A percentile compares a stretch with the other conserved stretches of the same genome.
phyloP scores from a whole-genome alignment of 148 eudicot species.

The Camellia sinensis region DNA sequence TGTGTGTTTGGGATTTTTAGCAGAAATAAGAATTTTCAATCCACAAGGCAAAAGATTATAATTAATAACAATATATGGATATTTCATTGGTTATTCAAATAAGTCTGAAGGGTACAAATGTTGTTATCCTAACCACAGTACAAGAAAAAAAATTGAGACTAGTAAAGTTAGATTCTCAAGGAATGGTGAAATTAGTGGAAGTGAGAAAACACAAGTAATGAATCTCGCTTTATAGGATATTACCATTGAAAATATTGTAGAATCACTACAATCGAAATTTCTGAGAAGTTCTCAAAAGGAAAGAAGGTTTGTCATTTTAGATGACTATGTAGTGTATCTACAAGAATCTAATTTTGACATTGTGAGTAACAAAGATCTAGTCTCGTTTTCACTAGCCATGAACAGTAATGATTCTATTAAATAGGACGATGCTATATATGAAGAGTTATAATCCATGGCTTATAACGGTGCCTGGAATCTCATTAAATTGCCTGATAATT shows the following conservation, averaged over 20 bases:
- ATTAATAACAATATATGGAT: neutral
- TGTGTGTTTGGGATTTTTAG: too few relatives aligned
- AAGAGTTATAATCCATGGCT: neutral
- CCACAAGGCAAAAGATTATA: too few relatives aligned
- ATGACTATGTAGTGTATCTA: too few relatives aligned
- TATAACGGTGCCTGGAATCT: too few relatives aligned
- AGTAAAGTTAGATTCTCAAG: neutral
- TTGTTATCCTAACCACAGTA: neutral
- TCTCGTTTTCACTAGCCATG: neutral
- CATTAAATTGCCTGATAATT: too few relatives aligned
- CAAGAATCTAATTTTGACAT: too few relatives aligned
- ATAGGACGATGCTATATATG: neutral
- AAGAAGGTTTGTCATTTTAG: neutral
- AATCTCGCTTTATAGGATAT: neutral
- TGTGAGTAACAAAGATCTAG: too few relatives aligned
- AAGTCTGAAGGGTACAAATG: neutral
- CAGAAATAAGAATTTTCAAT: too few relatives aligned
- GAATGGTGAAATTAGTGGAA: neutral
- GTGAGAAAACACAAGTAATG: neutral
- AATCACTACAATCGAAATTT: neutral
- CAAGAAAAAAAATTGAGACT: neutral
- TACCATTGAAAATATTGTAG: neutral
- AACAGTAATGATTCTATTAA: neutral
- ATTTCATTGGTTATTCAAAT: neutral
- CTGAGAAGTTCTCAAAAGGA: neutral